A percentile compares a stretch with the other conserved stretches of the same genome.
Evolutionary conservation across 139 green algal species (phyloP).

Genomic region (Asterochloris erici): DNA sequence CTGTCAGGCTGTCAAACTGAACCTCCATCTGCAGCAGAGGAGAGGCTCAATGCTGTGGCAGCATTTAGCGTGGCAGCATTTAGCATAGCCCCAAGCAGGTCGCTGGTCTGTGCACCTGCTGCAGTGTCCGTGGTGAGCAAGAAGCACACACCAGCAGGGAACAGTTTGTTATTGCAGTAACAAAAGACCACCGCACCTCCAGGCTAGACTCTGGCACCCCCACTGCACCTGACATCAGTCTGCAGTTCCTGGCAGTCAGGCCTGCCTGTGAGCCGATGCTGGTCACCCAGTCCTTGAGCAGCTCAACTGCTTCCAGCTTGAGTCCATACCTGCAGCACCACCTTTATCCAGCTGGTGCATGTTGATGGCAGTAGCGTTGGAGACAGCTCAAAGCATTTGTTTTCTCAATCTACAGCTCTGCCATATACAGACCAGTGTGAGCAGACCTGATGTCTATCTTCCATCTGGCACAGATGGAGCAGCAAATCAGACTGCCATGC

Average conservation of each 20-base stretch:
- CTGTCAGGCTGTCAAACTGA: constrained; percentile 47
- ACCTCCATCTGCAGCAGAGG: constrained; percentile 53
- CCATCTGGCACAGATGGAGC: background rate
- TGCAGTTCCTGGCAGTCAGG: constrained; percentile 45
- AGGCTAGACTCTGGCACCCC: constrained; percentile 58
- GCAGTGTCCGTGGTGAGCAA: constrained; percentile 5
- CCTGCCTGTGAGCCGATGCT: constrained; percentile 55
- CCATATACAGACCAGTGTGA: background rate
- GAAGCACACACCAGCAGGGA: background rate
- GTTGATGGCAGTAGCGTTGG: background rate
- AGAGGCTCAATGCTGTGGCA: background rate
- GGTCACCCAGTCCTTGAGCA: constrained; percentile 74
- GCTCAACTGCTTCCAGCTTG: constrained; percentile 56
- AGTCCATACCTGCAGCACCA: constrained; percentile 56
- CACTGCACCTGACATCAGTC: constrained; percentile 50
- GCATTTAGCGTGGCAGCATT: background rate
- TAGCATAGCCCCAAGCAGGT: background rate
- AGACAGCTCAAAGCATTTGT: background rate
- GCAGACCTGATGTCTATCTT: constrained; percentile 17
- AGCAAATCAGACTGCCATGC: too few species aligned
- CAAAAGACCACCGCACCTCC: constrained; percentile 34
- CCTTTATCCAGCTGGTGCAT: background rate
- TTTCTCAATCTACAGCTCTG: background rate
- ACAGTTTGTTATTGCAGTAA: background rate
- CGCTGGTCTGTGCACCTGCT: background rate